Evolutionary conservation across 257 asterid genomes (phyloP).

Genomic region (Jacaranda mimosifolia): DNA sequence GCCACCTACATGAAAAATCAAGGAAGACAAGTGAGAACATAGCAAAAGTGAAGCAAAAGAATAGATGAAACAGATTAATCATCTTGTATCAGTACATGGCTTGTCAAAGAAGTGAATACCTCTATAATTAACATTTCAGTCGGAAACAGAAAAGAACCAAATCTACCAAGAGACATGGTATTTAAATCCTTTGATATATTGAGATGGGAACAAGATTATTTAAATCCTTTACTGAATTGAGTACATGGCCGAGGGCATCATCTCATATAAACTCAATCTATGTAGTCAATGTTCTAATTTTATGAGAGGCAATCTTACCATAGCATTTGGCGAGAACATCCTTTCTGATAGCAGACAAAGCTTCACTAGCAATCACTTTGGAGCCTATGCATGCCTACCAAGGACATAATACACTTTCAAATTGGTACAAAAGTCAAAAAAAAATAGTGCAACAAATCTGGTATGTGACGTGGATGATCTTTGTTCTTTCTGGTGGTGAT

Average conservation of each 20-base stretch:
- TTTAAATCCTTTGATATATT: conserved; percentile 8
- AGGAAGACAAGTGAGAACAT: conserved; percentile 11
- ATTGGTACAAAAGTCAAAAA: conserved; percentile 8
- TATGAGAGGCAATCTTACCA: conserved; percentile 62
- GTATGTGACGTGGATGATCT: not conserved
- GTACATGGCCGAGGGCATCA: not conserved
- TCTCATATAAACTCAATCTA: conserved; percentile 15
- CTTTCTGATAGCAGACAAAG: conserved; percentile 95
- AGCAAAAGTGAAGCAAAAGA: not conserved
- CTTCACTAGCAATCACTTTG: conserved; percentile 97
- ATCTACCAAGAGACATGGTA: conserved; percentile 14
- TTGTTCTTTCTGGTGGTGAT: not conserved
- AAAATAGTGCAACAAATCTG: not conserved
- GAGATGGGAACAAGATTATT: not conserved
- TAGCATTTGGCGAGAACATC: conserved; percentile 99
- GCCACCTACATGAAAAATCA: conserved; percentile 70
- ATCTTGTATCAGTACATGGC: conserved; percentile 4
- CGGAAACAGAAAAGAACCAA: conserved; percentile 14
- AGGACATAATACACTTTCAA: conserved; percentile 27
- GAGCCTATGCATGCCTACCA: conserved; percentile 93
- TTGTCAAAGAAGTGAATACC: conserved; percentile 2
- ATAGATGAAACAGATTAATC: not conserved
- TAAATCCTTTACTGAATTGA: not conserved
- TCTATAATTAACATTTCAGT: not conserved
- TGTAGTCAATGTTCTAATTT: not conserved